Evolutionary conservation across 257 asterid genomes (phyloP).

Genomic region (Solanum tarapatanum): DNA sequence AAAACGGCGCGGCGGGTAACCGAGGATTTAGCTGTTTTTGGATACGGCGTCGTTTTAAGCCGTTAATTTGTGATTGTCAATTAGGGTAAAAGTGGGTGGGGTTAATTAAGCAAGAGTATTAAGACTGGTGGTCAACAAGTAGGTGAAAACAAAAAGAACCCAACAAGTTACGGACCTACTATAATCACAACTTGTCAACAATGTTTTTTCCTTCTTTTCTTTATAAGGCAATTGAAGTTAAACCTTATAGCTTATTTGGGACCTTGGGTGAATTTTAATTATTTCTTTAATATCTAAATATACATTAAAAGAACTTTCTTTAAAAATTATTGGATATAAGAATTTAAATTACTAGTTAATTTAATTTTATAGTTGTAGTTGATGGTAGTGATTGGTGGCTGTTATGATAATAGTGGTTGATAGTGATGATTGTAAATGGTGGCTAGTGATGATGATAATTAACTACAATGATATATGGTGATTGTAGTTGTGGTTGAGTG

Average conservation of each 20-base stretch:
- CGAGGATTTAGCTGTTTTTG: neutral
- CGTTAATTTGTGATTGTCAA: neutral
- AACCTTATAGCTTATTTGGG: neutral
- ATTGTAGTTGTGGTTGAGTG: neutral
- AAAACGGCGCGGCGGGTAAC: slow-evolving; percentile 14
- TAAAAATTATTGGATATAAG: neutral
- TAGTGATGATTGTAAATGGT: neutral
- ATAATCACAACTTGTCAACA: neutral
- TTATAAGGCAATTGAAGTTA: neutral
- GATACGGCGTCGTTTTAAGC: neutral
- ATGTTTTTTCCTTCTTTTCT: neutral
- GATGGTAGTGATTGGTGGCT: neutral
- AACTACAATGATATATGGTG: too few species aligned
- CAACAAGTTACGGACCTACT: neutral
- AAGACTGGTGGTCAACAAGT: neutral
- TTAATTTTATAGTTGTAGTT: neutral
- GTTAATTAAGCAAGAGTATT: neutral
- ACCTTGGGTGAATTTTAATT: neutral
- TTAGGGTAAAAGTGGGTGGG: neutral
- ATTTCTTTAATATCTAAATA: neutral
- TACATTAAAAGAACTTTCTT: neutral
- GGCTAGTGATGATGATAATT: neutral
- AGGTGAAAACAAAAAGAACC: neutral
- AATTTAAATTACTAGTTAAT: neutral
- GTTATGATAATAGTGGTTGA: neutral